A percentile compares a stretch with the other conserved stretches of the same genome.
These are phyloP conservation scores for Bacterosira constricta DNA, from an alignment of 108 stramenopile species.

Conservation along the genomic window DNA sequence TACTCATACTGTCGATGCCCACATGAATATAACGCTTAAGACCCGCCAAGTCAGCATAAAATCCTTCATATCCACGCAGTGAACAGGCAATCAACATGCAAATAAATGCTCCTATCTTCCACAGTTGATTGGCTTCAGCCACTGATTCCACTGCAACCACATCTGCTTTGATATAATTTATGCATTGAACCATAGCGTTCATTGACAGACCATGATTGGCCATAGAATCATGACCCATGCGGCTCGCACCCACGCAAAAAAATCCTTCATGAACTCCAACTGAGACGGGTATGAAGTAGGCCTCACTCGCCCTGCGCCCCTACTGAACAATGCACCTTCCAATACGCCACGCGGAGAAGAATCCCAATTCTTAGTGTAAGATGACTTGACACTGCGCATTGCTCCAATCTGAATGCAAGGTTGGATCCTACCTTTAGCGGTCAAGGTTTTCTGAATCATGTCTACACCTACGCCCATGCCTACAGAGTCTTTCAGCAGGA, in stretches of 20 bases:
- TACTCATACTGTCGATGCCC: too few relatives aligned
- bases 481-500: constrained; percentile 17
- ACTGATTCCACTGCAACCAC: neutral
- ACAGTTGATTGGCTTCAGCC: neutral
- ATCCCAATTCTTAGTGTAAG: neutral
- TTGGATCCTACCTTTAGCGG: constrained; percentile 14
- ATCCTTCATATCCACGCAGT: neutral
- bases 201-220: neutral
- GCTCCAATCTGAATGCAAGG: constrained; percentile 27
- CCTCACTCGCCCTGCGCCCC: neutral
- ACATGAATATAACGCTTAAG: neutral
- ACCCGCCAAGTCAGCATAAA: neutral
- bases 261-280: neutral
- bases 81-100: neutral
- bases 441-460: constrained; percentile 16
- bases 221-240: neutral
- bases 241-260: neutral
- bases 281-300: neutral
- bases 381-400: constrained; percentile 11
- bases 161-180: neutral
- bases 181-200: neutral
- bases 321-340: neutral
- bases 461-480: constrained; percentile 36
- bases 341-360: constrained; percentile 1
- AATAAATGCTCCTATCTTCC: neutral